Conservation (phyloP, 352 stramenopile genomes). For the Phytophthora megakarya region DNA sequence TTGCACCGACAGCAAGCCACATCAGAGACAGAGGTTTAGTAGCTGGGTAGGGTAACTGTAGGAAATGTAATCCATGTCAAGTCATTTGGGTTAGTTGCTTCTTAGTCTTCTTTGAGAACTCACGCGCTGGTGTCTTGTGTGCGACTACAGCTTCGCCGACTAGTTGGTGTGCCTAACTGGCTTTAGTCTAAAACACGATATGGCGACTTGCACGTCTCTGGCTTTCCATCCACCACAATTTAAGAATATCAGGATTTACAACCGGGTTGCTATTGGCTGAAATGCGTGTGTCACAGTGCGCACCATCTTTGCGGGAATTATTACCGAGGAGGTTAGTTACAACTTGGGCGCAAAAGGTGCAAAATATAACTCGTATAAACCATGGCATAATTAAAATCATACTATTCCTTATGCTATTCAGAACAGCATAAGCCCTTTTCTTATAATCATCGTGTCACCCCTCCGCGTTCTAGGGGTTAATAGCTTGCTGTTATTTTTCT, state of each 20-base stretch:
- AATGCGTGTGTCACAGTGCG: not conserved
- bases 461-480: slow-evolving; percentile 18
- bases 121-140: too few relatives aligned
- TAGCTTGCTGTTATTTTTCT: slow-evolving; percentile 6
- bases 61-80: not conserved
- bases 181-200: too few relatives aligned
- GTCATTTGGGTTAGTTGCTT: too few relatives aligned
- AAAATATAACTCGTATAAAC: not conserved
- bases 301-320: slow-evolving; percentile 10
- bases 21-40: slow-evolving; percentile 3
- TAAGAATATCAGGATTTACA: slow-evolving; percentile 6
- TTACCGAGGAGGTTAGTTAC: slow-evolving; percentile 14
- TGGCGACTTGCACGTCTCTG: too few relatives aligned
- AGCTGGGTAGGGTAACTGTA: not conserved
- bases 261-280: not conserved
- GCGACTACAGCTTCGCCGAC: too few relatives aligned
- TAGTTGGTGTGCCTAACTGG: too few relatives aligned
- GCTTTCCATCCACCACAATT: not conserved
- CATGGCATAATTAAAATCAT: slow-evolving; percentile 9
- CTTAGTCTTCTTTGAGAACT: too few relatives aligned
- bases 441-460: slow-evolving; percentile 18
- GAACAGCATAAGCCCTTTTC: slow-evolving; percentile 19
- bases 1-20: not conserved
- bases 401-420: slow-evolving; percentile 13
- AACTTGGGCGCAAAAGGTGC: not conserved